phyloP scores from a whole-genome alignment of 2,329 filamentous ascomycete species.

The Coccinonectria pachysandricola region DNA sequence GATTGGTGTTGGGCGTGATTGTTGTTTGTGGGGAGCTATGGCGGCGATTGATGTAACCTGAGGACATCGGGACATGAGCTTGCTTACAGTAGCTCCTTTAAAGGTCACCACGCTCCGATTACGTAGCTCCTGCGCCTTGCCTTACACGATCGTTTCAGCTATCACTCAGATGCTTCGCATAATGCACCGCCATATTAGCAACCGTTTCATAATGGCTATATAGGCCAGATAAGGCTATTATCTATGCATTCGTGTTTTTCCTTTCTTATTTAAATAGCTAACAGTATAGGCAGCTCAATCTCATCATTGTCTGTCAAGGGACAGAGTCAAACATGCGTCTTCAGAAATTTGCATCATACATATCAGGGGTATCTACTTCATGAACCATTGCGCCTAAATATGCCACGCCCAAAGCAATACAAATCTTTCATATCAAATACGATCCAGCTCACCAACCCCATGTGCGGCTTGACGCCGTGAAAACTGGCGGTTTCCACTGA shows the following conservation, averaged over 20 bases:
- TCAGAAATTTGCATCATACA: neutral
- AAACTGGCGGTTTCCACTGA: slow-evolving; percentile 94
- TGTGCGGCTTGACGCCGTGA: slow-evolving; percentile 78
- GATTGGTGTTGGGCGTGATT: neutral
- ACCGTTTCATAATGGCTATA: no score
- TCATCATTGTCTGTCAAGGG: neutral
- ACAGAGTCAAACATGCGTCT: neutral
- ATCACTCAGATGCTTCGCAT: no score
- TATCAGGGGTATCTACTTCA: slow-evolving; percentile 12
- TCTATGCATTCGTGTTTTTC: no score
- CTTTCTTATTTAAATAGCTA: no score
- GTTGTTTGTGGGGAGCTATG: neutral
- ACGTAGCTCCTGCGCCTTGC: no score
- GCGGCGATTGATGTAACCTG: slow-evolving; percentile 3
- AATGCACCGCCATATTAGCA: no score
- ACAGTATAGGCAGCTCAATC: no score
- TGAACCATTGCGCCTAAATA: slow-evolving; percentile 6
- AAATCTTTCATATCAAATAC: no score
- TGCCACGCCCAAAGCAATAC: slow-evolving; percentile 1
- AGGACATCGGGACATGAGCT: no score
- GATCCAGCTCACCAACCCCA: slow-evolving; percentile 84
- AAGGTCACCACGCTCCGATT: slow-evolving; percentile 6
- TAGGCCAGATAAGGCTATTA: no score
- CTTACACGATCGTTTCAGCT: no score
- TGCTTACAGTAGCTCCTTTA: slow-evolving; percentile 8